A percentile compares a stretch with the other conserved stretches of the same genome.
Evolutionary conservation across 106 monocot species (phyloP).

Genomic region (Posidonia australis): DNA sequence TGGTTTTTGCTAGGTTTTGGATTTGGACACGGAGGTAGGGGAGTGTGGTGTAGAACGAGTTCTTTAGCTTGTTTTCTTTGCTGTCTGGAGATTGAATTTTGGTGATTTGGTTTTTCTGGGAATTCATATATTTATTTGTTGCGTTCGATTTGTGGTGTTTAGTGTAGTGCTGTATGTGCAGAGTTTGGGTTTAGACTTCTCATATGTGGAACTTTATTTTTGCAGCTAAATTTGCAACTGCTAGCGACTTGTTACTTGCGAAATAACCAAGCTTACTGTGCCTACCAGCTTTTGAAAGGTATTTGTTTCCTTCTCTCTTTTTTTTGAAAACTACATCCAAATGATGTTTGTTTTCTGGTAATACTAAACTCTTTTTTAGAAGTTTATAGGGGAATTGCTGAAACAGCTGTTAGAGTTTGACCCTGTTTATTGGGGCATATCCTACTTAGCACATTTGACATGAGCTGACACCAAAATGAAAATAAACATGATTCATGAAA

Average conservation of each 20-base stretch:
- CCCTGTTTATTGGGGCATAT: not conserved
- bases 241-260: conserved; percentile 84
- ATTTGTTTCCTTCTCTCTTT: not conserved
- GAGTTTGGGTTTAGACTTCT: not conserved
- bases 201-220: conserved; percentile 1
- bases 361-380: too few species aligned
- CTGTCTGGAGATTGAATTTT: not conserved
- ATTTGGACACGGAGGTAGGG: too few species aligned
- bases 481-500: too few species aligned
- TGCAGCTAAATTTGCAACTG: conserved; percentile 81
- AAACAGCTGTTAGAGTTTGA: not conserved
- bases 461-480: too few species aligned
- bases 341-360: too few species aligned
- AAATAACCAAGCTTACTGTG: conserved; percentile 81
- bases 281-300: conserved; percentile 91
- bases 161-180: not conserved
- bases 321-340: not conserved
- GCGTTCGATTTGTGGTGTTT: not conserved
- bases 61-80: not conserved
- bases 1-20: too few species aligned
- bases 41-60: too few species aligned
- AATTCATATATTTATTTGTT: not conserved
- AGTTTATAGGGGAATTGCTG: not conserved
- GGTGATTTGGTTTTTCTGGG: not conserved
- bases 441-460: too few species aligned